Base-by-base conservation (phyloP, 2,329 filamentous ascomycete species). In the Trichoderma brevicompactum region DNA sequence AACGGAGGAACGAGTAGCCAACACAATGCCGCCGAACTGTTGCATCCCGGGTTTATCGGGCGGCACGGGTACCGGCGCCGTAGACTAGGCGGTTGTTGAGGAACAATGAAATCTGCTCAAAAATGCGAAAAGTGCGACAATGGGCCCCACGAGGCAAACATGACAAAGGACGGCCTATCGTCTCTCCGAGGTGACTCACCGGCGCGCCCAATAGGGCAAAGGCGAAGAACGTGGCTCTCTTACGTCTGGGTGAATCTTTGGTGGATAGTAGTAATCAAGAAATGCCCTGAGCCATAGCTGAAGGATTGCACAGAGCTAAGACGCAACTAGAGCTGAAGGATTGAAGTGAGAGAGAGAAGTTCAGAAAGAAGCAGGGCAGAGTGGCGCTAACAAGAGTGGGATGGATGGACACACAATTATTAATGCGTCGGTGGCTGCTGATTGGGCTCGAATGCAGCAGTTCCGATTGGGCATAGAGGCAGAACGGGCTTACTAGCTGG, bases 181-280 rank as follows among this genome's bases (percentile, higher is more conserved):
- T 63, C 59, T 36, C 38, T 54, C 59, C 59, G 59, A 63, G 49
- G 40, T 54, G 59, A 63, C 48, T 63, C 59, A 53, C 59, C 55
- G 34, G 28, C n/a, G n/a, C 13, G 17, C 58, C 19, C 15, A 62
- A 44, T 15, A 32, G 17, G 38, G 48, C 46, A 62, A 38, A 23
- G n/a, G 36, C 36, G 23, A 54, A 38, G 13, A 63, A 54, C 40
- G 59, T 54, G 59, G 59, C 48, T n/a, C 40, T 28, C 10, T 4
- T 48, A 10, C 17, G 19, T n/a, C 10, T 23, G 36, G 41, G 7
- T 7, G 7, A 17, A 17, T 15, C 17, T 17, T 43, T n/a, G 46
- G 23, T 19, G 19, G 5, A 28, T 28, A 36, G 48, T 46, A 59
- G 6, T 43, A 52, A 61, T 61, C 58, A 50, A 32, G n/a, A 41